Conservation (phyloP, 352 stramenopile genomes). For the Globisporangium takayamanum region DNA sequence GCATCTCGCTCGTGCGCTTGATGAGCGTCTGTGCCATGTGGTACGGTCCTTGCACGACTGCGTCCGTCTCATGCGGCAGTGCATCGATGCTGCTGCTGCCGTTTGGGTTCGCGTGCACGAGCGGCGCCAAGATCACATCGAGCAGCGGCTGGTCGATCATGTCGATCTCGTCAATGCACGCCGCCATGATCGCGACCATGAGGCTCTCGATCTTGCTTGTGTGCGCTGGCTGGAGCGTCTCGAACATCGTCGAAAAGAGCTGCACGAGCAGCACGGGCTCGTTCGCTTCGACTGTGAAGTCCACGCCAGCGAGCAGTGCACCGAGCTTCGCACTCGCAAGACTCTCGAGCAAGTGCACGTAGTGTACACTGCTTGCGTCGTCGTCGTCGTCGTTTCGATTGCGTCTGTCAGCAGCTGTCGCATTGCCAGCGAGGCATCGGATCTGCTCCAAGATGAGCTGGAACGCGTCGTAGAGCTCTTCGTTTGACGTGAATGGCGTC, state of each 20-base stretch:
- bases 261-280: constrained; percentile 57
- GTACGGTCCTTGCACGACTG: constrained; percentile 27
- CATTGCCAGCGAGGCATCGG: constrained; percentile 17
- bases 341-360: constrained; percentile 63
- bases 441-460: constrained; percentile 63
- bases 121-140: constrained; percentile 50
- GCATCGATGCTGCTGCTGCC: background rate
- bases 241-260: constrained; percentile 62
- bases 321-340: constrained; percentile 55
- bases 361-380: constrained; percentile 30
- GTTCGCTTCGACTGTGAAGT: constrained; percentile 33
- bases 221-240: constrained; percentile 53
- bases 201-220: constrained; percentile 63
- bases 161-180: constrained; percentile 70
- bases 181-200: constrained; percentile 69
- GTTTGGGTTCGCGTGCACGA: constrained; percentile 27
- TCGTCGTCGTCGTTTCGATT: constrained; percentile 1
- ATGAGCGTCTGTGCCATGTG: constrained; percentile 74
- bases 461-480: constrained; percentile 68
- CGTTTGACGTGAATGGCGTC: constrained; percentile 54
- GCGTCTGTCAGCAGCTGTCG: background rate
- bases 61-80: background rate
- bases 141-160: constrained; percentile 56
- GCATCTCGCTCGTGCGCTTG: constrained; percentile 49
- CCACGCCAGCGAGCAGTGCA: constrained; percentile 42